These are phyloP conservation scores for Trichophyton benhamiae DNA, from an alignment of 2,329 filamentous ascomycete species.

Conservation along the genomic window DNA sequence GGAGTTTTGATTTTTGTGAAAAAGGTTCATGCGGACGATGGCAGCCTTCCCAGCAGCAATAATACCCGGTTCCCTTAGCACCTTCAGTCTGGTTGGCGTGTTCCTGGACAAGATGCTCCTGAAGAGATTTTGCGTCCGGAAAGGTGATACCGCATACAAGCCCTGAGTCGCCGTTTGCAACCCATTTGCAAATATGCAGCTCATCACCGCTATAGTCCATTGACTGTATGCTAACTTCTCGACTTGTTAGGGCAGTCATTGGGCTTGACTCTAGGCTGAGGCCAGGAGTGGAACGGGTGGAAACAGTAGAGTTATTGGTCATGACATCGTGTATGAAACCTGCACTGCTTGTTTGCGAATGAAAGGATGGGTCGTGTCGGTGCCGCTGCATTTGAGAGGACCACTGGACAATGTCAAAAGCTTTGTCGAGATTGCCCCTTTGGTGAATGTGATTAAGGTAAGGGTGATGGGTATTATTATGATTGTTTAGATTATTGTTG, in stretches of 20 bases:
- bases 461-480: not conserved
- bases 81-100: constrained; percentile 30
- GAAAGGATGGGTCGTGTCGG: not conserved
- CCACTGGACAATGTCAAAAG: not conserved
- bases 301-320: constrained; percentile 1
- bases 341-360: not conserved
- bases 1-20: constrained; percentile 35
- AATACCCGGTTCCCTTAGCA: constrained; percentile 31
- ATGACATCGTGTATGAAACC: not conserved
- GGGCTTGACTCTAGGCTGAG: constrained; percentile 17
- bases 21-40: constrained; percentile 33
- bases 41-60: constrained; percentile 34
- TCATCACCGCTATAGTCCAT: constrained; percentile 21
- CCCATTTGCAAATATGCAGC: constrained; percentile 31
- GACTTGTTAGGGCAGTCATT: constrained; percentile 25
- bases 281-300: constrained; percentile 8
- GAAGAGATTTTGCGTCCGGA: constrained; percentile 25
- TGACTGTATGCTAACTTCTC: constrained; percentile 25
- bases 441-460: not conserved
- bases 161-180: constrained; percentile 10
- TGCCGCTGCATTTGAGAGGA: not conserved
- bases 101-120: constrained; percentile 28
- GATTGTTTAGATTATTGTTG: not conserved
- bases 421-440: not conserved
- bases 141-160: constrained; percentile 28